phyloP scores from a whole-genome alignment of 2,329 filamentous ascomycete genomes.

The Alternaria panax region DNA sequence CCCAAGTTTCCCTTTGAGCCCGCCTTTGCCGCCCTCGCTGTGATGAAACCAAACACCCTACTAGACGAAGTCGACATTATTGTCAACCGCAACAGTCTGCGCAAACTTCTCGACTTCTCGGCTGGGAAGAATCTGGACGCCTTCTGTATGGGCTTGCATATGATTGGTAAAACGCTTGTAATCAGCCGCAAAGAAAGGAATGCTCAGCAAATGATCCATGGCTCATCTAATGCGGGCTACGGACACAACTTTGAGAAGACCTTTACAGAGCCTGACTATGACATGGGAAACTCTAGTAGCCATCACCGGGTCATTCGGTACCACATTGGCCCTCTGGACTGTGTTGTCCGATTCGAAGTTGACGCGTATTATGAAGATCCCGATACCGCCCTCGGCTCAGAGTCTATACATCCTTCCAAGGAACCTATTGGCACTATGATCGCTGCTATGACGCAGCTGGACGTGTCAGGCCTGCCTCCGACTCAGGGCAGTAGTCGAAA shows the following conservation, averaged over 20 bases:
- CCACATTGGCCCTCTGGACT: slow-evolving; percentile 21
- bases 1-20: slow-evolving; percentile 40
- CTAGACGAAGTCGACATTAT: slow-evolving; percentile 28
- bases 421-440: slow-evolving; percentile 7
- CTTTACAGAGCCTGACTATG: slow-evolving; percentile 30
- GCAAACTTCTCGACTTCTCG: slow-evolving; percentile 28
- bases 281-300: slow-evolving; percentile 23
- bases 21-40: slow-evolving; percentile 24
- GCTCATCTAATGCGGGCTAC: slow-evolving; percentile 29
- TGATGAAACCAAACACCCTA: slow-evolving; percentile 18
- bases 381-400: neutral
- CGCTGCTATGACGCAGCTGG: slow-evolving; percentile 4
- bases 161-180: slow-evolving; percentile 46
- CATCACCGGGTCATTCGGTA: slow-evolving; percentile 33
- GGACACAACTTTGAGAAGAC: slow-evolving; percentile 43
- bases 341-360: slow-evolving; percentile 29
- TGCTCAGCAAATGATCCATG: slow-evolving; percentile 22
- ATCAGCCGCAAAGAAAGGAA: slow-evolving; percentile 39
- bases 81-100: slow-evolving; percentile 27
- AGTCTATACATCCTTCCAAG: slow-evolving; percentile 8
- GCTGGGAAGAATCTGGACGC: slow-evolving; percentile 26
- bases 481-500: neutral
- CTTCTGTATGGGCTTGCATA: slow-evolving; percentile 45
- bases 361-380: slow-evolving; percentile 28
- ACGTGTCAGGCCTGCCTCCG: neutral